Base-by-base conservation (phyloP, 495 filamentous ascomycete genomes). In the Penicillium canariense region DNA sequence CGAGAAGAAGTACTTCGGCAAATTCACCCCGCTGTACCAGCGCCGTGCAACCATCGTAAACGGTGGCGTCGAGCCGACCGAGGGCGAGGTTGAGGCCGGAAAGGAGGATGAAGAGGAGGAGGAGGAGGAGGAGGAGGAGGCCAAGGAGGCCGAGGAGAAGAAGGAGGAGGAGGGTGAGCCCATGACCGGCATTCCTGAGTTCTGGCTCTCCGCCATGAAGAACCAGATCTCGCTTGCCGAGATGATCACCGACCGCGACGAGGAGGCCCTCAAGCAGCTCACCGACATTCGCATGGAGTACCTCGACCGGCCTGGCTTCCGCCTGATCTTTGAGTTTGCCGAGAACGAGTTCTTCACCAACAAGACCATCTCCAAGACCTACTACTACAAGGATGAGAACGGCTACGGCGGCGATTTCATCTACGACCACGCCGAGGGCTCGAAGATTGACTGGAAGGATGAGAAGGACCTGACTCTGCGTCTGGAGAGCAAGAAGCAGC, bases 121-220 rank as follows among this genome's bases (percentile, higher is more conserved):
- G 50, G 87, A 90, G 6, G 60, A 62, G 32, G 84, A 87, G 38
- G 78, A 82, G 8, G 77, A 82, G 22, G 80, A 81, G 61, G 77
- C 78, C 32, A 70, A 74, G 54, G 68, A 69, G 23, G 61, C 63
- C 34, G 68, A 74, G 44, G 61, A 81, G 57, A 75, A 84, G 48
- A 75, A 83, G 57, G 64, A 75, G 43, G 70, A 73, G 15, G 72
- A 74, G 44, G 64, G 63, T n/a, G 63, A 75, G 25, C 68, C 82
- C 49, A 77, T 83, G 40, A 75, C 78, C 57, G 92, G 92, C 63
- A 96, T 97, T 56, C 95, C 95, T 30, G 95, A 99, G 72, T 99
- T 99, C 81, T 99, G 95, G 95, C 81, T 99, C 25, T 96, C 93
- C 54, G 91, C 95, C 57, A 97, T 99, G 94, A 99, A 99, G 81